Conservation (phyloP, 2,329 filamentous ascomycete genomes). For the Sclerotinia trifoliorum region DNA sequence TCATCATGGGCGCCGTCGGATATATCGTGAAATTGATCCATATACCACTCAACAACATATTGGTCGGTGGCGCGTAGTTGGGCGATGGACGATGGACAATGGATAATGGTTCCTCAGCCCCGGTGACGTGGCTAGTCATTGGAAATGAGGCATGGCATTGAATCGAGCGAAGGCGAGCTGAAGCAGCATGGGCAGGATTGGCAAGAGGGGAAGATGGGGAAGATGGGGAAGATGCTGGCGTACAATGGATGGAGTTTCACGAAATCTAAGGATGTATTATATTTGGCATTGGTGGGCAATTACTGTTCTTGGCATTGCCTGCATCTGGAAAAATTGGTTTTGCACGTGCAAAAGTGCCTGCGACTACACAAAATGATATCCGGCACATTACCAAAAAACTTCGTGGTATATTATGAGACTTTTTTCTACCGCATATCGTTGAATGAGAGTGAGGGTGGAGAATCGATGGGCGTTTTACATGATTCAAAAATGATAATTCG, state of each 20-base stretch:
- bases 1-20: slow-evolving; percentile 53
- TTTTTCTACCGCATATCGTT: background rate
- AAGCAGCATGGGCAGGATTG: background rate
- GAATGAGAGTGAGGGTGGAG: background rate
- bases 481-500: no score
- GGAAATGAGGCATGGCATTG: background rate
- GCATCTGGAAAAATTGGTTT: slow-evolving; percentile 7
- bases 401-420: background rate
- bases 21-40: slow-evolving; percentile 53
- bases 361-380: slow-evolving; percentile 10
- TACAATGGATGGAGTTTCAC: slow-evolving; percentile 19
- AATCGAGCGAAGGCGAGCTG: background rate
- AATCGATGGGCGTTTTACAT: background rate
- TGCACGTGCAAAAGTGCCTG: slow-evolving; percentile 1
- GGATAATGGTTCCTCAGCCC: background rate
- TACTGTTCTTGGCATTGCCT: slow-evolving; percentile 6
- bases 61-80: slow-evolving; percentile 45
- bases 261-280: slow-evolving; percentile 24
- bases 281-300: slow-evolving; percentile 16
- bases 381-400: background rate
- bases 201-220: background rate
- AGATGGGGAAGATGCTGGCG: slow-evolving; percentile 6
- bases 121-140: background rate
- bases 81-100: background rate
- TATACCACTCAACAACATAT: slow-evolving; percentile 54